Conservation (phyloP, 768 basidiomycete genomes). For the Suillus discolor region DNA sequence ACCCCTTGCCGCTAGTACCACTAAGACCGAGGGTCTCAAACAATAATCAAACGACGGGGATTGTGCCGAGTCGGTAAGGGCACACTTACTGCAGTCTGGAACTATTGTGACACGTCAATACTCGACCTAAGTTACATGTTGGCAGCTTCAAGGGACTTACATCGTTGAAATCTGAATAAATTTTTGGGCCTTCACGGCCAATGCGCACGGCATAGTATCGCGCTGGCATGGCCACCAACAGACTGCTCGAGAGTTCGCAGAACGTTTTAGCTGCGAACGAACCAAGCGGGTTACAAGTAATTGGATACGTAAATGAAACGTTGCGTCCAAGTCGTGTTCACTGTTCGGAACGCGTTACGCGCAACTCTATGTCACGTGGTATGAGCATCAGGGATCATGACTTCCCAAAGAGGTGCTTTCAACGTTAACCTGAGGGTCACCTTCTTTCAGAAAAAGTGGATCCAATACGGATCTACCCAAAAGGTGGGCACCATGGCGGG, state of each 20-base stretch:
- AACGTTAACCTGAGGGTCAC: too few species aligned
- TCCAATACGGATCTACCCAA: too few species aligned
- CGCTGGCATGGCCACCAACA: not conserved
- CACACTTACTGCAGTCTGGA: constrained; percentile 25
- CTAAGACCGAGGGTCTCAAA: constrained; percentile 31
- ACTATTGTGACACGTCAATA: constrained; percentile 16
- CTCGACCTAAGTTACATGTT: not conserved
- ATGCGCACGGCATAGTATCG: constrained; percentile 39
- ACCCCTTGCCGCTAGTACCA: constrained; percentile 35
- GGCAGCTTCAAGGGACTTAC: constrained; percentile 20
- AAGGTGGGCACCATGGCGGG: too few species aligned
- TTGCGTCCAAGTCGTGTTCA: not conserved
- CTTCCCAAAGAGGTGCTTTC: too few species aligned
- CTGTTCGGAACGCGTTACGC: not conserved
- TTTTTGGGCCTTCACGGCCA: constrained; percentile 34
- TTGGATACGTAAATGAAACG: not conserved
- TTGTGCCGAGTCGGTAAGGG: not conserved
- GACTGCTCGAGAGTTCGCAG: not conserved
- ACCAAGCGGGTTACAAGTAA: not conserved
- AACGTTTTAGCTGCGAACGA: not conserved
- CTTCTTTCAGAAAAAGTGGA: too few species aligned
- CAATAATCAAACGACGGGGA: not conserved
- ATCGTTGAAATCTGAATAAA: constrained; percentile 32
- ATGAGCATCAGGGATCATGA: not conserved
- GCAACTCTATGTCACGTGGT: not conserved